A percentile compares a stretch with the other conserved stretches of the same genome.
Evolutionary conservation across 2,329 filamentous ascomycete species (phyloP).

Genomic region (Aureobasidium sp.): DNA sequence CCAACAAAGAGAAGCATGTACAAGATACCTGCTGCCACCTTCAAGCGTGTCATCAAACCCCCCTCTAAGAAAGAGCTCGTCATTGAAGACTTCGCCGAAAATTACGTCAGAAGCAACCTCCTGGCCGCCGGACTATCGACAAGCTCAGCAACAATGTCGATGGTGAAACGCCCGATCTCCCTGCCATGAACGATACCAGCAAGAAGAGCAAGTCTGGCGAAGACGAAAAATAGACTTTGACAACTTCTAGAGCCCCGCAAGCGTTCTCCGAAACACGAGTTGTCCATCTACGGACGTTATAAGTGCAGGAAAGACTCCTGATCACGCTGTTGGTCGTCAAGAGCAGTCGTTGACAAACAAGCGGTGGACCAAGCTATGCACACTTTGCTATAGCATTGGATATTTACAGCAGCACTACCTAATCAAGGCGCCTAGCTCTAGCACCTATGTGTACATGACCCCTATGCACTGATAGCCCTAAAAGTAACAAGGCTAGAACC

Average conservation of each 20-base stretch:
- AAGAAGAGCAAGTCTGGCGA: neutral
- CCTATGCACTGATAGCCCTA: too few relatives aligned
- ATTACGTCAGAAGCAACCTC: neutral
- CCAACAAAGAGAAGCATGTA: neutral
- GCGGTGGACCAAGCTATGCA: too few relatives aligned
- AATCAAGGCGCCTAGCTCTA: too few relatives aligned
- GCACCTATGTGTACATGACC: too few relatives aligned
- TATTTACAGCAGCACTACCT: too few relatives aligned
- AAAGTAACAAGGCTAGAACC: too few relatives aligned
- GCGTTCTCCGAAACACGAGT: neutral
- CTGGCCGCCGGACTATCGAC: neutral
- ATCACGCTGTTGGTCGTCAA: neutral
- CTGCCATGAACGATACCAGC: neutral
- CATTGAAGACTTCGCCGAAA: neutral
- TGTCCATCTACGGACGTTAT: neutral
- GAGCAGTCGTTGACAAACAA: neutral
- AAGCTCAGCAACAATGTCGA: neutral
- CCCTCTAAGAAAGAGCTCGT: neutral
- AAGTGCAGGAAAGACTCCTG: neutral
- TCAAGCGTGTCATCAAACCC: neutral
- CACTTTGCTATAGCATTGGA: too few relatives aligned
- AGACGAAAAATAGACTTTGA: neutral
- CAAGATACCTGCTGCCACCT: neutral
- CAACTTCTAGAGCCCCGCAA: neutral
- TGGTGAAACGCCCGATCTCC: neutral